These are phyloP conservation scores for Saussurea involucrata DNA, from an alignment of 129 eudicot species.

Conservation along the genomic window DNA sequence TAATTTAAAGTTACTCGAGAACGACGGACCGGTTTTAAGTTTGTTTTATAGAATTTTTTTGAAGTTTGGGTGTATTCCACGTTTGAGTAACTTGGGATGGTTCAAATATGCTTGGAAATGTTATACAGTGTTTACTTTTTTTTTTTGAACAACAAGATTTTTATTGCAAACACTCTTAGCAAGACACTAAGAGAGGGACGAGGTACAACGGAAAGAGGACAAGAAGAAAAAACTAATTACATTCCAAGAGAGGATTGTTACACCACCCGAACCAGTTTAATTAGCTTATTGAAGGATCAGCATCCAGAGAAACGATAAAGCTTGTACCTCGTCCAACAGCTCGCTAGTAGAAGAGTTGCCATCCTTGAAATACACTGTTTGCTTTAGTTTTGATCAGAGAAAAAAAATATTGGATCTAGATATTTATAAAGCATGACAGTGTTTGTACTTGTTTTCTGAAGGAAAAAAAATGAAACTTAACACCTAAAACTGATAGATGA, in stretches of 20 bases:
- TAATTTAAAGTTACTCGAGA: background rate
- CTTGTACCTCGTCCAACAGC: no score
- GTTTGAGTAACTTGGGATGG: background rate
- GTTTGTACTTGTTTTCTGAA: background rate
- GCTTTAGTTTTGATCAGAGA: background rate
- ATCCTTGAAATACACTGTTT: no score
- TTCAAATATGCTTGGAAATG: background rate
- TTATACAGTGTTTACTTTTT: background rate
- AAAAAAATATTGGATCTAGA: background rate
- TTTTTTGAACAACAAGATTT: no score
- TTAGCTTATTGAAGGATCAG: no score
- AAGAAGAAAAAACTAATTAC: no score
- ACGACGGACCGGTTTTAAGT: background rate
- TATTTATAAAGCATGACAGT: background rate
- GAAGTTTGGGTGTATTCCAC: background rate
- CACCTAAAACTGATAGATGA: background rate
- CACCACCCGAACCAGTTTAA: no score
- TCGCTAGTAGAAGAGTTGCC: no score
- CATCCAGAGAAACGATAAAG: no score
- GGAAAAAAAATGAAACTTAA: background rate
- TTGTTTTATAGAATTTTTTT: background rate
- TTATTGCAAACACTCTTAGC: no score
- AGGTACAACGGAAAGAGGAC: no score
- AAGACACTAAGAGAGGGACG: no score
- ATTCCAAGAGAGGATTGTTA: no score